phyloP scores from a whole-genome alignment of 257 asterid genomes.

The Solanum lycopersicoides region DNA sequence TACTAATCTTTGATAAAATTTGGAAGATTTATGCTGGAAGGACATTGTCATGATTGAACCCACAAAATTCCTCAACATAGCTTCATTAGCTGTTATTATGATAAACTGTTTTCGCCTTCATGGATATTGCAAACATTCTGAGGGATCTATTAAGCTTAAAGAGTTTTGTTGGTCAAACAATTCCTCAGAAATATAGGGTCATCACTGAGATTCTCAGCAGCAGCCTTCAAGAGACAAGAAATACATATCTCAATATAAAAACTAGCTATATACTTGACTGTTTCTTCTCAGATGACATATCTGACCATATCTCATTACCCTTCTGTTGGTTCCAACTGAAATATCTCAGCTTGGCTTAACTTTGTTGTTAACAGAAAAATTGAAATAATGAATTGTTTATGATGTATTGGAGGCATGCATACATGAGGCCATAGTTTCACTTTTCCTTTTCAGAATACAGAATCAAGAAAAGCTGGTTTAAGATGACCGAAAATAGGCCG shows the following conservation, averaged over 20 bases:
- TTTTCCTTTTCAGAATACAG: not conserved
- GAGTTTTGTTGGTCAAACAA: not conserved
- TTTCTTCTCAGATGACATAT: not conserved
- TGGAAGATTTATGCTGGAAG: not conserved
- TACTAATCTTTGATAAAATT: not conserved
- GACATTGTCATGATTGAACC: not conserved
- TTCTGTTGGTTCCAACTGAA: not conserved
- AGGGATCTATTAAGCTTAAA: not conserved
- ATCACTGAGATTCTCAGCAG: not conserved
- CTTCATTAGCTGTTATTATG: not conserved
- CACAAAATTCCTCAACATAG: not conserved
- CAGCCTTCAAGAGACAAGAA: not conserved
- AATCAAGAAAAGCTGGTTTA: not conserved
- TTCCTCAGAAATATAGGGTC: not conserved
- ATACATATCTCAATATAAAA: not conserved
- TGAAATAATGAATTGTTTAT: not conserved
- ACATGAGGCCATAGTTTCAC: not conserved
- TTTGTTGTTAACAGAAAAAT: not conserved
- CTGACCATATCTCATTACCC: not conserved
- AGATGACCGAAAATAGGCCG: not conserved
- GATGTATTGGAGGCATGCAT: not conserved
- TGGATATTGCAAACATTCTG: not conserved
- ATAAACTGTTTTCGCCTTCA: not conserved
- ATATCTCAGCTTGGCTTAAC: not conserved
- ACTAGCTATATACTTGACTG: not conserved